These are phyloP conservation scores for Pseudogymnoascus sp. DNA, from an alignment of 2,329 filamentous ascomycete genomes.

Conservation along the genomic window DNA sequence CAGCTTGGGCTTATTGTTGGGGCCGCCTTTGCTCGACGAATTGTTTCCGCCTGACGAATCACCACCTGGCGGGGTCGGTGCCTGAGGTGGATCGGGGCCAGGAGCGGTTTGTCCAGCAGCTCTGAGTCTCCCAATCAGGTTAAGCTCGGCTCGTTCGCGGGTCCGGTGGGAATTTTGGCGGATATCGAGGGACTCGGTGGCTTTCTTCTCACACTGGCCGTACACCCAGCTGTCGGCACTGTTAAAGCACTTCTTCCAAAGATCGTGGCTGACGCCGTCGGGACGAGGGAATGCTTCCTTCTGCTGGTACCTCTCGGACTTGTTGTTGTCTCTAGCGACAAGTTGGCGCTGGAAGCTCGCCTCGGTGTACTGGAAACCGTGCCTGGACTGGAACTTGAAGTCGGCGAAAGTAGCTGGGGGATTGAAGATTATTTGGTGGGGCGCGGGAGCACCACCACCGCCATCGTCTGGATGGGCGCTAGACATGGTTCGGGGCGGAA, in stretches of 20 bases:
- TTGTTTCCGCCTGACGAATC: neutral
- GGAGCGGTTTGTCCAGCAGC: constrained; percentile 3
- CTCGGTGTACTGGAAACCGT: neutral
- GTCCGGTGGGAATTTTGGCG: constrained; percentile 21
- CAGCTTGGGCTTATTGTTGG: neutral
- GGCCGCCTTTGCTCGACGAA: no score
- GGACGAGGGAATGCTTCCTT: constrained; percentile 26
- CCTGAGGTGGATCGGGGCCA: neutral
- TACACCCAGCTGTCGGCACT: constrained; percentile 28
- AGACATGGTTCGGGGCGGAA: neutral
- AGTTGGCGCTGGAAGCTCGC: neutral
- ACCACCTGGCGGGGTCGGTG: neutral
- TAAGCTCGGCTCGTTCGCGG: constrained; percentile 20
- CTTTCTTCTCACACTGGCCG: constrained; percentile 23
- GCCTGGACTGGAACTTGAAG: neutral
- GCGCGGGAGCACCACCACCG: neutral
- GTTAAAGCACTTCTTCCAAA: constrained; percentile 28
- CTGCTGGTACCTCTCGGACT: constrained; percentile 27
- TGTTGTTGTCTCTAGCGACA: constrained; percentile 19
- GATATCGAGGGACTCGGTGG: constrained; percentile 22
- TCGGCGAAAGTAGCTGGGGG: neutral
- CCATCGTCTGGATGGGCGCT: neutral
- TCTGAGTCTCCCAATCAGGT: constrained; percentile 21
- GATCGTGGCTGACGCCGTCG: constrained; percentile 22
- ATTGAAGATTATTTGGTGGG: neutral